A percentile compares a stretch with the other conserved stretches of the same genome.
Conservation (phyloP, 176 grass and related monocot genomes). For the Microstegium vimineum region DNA sequence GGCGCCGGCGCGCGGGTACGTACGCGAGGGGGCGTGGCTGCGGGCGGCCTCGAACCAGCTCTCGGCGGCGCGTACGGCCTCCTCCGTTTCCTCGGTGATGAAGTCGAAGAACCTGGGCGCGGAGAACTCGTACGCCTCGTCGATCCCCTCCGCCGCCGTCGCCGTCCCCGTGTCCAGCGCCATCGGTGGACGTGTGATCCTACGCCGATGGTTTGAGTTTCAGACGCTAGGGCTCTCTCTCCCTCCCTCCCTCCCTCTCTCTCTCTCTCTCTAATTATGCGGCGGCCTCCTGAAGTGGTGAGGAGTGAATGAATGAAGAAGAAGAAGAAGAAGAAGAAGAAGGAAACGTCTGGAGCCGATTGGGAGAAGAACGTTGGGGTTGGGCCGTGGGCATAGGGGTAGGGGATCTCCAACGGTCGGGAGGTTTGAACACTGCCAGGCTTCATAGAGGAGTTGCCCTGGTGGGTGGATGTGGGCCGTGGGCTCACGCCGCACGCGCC, state of each 20-base stretch:
- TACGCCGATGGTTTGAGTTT: not conserved
- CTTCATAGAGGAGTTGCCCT: not conserved
- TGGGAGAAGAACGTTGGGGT: slow-evolving; percentile 39
- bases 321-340: slow-evolving; percentile 15
- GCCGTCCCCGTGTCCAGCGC: slow-evolving; percentile 29
- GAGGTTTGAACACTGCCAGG: slow-evolving; percentile 44
- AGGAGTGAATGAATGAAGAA: slow-evolving; percentile 4
- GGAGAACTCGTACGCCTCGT: slow-evolving; percentile 79
- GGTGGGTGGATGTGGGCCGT: slow-evolving; percentile 9
- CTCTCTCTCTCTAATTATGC: not conserved
- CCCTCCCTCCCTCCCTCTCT: not conserved
- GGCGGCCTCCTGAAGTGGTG: not conserved
- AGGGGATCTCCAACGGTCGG: slow-evolving; percentile 56
- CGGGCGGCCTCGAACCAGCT: slow-evolving; percentile 67
- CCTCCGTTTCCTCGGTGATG: slow-evolving; percentile 57
- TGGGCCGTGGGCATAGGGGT: not conserved
- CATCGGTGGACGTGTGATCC: slow-evolving; percentile 27
- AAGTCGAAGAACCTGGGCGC: slow-evolving; percentile 93
- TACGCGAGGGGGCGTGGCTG: slow-evolving; percentile 91
- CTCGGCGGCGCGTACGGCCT: slow-evolving; percentile 54
- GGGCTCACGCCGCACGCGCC: not conserved
- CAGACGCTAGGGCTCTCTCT: not conserved
- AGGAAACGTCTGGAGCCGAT: not conserved
- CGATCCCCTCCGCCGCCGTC: slow-evolving; percentile 29
- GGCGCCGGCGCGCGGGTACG: not conserved